Evolutionary conservation across 257 asterid species (phyloP), one percentile per base, ranked within the genome.

Genomic region (Asclepias syriaca): DNA sequence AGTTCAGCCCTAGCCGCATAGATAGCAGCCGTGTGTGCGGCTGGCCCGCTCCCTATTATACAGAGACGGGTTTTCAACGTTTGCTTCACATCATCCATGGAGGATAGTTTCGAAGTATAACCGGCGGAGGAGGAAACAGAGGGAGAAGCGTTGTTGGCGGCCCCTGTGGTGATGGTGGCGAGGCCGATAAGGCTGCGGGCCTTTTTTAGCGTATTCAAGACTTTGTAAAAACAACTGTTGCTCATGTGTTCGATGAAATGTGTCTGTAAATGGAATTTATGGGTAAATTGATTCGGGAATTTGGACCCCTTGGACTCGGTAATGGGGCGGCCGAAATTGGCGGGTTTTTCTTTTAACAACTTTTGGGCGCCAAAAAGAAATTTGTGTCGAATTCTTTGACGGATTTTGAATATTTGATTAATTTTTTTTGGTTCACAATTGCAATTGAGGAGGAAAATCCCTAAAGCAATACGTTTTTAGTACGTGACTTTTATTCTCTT

Each of bases 11-110:
- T 88, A 29, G 97, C 85, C 16, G 97, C 96, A 83, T 92, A 95
- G 68, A 95, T 90, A 22, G 99, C 99, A 37, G 99, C 97, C 19
- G 99, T 95, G 79, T 95, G 98, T 27, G 96, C 98, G n/a, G 97
- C 98, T 13, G 99, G 99, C 53, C 99, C 99, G 69, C 96, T 88
- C 9, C 99, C 98, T 71, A 92, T 83, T 64, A 95, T 90, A 79
- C 98, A 95, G 77, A 95, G 85, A 58, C 92, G 91, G 21, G 99
- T 90, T 56, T 79, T 88, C 22, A 91, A 85, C 50, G 83, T 78
- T 59, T 81, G 76, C 4, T 65, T 72, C 34, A 69, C 48, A 37
- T 69, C 77, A 64, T 90, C 96, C 98, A 93, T 88, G 14, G 79
- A 22, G 58, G 90, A 32, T 66, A 65, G 15, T 43, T 78, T 85